Base-by-base conservation (phyloP, 345 rosid genomes). In the Eucalyptus curtisii region DNA sequence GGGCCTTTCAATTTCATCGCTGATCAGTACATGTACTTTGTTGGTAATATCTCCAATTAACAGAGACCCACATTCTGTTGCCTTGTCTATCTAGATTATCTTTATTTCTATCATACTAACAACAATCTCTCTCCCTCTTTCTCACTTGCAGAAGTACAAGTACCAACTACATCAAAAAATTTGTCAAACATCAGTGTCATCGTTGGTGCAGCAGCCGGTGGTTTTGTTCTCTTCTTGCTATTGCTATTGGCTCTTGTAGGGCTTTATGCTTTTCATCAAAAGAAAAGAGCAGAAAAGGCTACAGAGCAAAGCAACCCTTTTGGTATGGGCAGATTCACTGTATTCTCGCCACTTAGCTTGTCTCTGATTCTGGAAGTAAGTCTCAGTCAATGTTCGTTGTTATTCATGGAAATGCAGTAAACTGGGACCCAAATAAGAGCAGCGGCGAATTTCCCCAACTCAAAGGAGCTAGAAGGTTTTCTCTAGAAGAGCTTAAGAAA, bases 381-480 rank as follows among this genome's bases (percentile, higher is more conserved):
- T n/a, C 30, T 42, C n/a, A 17, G 76, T 37, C 31, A 49, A 44
- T 52, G 44, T 53, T 85, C 31, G 49, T 52, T 33, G 37, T 86
- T 13, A 86, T 10, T 45, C 45, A 22, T 88, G 57, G 33, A 66
- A 92, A 91, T 92, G 90, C 93, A 96, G 98, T 96, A 44, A 91
- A 91, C 48, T 97, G 99, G 99, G 92, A 95, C 84, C 86, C 92
- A 0, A 95, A 88, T 88, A 94, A 93, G 90, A 93, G 91, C 92
- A 93, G 92, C 25, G 95, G 95, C 19, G 91, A 91, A 64, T 91
- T 95, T 80, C 99, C 99, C 11, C 96, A 93, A 52, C 88, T 98
- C 68, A 94, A 94, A 92, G 99, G 98, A 88, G 96, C 97, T 49
- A 96, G 94, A 92, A 89, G 93, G 89, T 98, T 94, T 92, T 94